Evolutionary conservation across 2,329 filamentous ascomycete genomes (phyloP).

Genomic region (Fusarium musae): DNA sequence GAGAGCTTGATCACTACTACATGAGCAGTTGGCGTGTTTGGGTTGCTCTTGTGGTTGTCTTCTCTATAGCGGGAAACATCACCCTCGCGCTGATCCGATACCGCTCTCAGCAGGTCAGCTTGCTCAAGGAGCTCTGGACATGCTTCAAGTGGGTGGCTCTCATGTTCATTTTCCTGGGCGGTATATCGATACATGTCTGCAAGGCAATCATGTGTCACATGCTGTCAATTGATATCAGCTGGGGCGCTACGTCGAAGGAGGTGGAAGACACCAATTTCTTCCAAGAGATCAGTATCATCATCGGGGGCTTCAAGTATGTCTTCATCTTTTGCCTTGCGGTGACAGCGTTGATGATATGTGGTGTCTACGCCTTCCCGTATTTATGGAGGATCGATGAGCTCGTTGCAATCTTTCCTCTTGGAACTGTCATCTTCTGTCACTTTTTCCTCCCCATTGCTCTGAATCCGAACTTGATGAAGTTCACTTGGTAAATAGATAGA

Average conservation of each 20-base stretch:
- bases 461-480: background rate
- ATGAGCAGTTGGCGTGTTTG: slow-evolving; percentile 72
- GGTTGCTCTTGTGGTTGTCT: slow-evolving; percentile 53
- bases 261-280: background rate
- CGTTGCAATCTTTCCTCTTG: background rate
- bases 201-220: slow-evolving; percentile 38
- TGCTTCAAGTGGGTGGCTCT: slow-evolving; percentile 38
- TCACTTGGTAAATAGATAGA: background rate
- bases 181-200: slow-evolving; percentile 38
- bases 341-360: background rate
- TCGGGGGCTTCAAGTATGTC: background rate
- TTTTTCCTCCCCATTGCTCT: background rate
- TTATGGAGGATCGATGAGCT: background rate
- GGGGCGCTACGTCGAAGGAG: background rate
- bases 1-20: slow-evolving; percentile 73
- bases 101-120: background rate
- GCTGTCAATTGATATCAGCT: slow-evolving; percentile 39
- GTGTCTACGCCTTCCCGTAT: background rate
- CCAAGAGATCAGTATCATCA: background rate
- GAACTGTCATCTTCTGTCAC: background rate
- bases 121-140: slow-evolving; percentile 32
- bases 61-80: slow-evolving; percentile 28
- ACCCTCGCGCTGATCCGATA: slow-evolving; percentile 29
- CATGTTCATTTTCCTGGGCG: slow-evolving; percentile 41
- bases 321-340: background rate